phyloP scores from a whole-genome alignment of 108 stramenopile genomes.

The Nitzschia sp. region DNA sequence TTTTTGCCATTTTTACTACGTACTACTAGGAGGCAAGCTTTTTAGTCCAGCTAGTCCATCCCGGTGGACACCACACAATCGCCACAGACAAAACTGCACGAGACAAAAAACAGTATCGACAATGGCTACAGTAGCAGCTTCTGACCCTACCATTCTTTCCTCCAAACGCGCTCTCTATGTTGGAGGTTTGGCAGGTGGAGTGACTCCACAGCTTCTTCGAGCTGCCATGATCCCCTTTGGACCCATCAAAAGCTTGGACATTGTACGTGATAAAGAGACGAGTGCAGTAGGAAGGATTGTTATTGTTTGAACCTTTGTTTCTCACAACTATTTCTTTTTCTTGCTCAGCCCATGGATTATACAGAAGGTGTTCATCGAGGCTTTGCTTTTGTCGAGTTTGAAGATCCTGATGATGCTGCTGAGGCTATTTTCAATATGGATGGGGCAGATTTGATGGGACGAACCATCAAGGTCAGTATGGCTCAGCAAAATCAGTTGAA shows the following conservation, averaged over 20 bases:
- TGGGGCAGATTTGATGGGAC: conserved; percentile 84
- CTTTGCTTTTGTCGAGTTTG: conserved; percentile 93
- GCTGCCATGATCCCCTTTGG: conserved; percentile 97
- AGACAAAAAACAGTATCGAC: too few species aligned
- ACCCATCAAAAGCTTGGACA: conserved; percentile 60
- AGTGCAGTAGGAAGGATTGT: too few species aligned
- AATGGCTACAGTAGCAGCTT: background rate
- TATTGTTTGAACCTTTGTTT: too few species aligned
- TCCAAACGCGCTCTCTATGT: conserved; percentile 43
- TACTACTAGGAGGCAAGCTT: too few species aligned
- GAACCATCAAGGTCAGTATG: conserved; percentile 80
- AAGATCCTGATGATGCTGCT: conserved; percentile 75
- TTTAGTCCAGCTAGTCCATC: too few species aligned
- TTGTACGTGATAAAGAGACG: too few species aligned
- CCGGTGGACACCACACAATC: too few species aligned
- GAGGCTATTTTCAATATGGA: conserved; percentile 97
- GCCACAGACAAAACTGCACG: too few species aligned
- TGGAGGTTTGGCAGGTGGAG: conserved; percentile 87
- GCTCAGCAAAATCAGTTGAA: conserved; percentile 74
- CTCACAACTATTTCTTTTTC: too few species aligned
- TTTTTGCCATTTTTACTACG: too few species aligned
- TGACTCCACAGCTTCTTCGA: conserved; percentile 78
- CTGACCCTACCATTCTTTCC: conserved; percentile 24
- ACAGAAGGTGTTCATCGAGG: conserved; percentile 68
- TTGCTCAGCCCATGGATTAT: conserved; percentile 73